phyloP scores from a whole-genome alignment of 208 protist species.

The Leishmania major region DNA sequence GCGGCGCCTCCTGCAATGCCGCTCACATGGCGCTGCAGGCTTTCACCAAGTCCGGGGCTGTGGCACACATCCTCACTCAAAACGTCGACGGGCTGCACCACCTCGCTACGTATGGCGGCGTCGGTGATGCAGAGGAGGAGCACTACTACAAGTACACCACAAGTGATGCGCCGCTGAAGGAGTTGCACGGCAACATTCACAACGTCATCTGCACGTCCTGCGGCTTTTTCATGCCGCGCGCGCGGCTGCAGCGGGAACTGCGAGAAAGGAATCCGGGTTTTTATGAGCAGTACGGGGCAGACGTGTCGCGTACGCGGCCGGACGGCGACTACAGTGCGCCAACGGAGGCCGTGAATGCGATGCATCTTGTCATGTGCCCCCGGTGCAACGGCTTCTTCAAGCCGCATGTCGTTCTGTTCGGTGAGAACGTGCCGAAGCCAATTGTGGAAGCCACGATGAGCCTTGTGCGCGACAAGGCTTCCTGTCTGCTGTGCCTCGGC shows the following conservation, averaged over 20 bases:
- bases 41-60: slow-evolving; percentile 33
- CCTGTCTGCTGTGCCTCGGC: slow-evolving; percentile 68
- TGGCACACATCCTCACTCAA: slow-evolving; percentile 71
- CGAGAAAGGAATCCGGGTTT: slow-evolving; percentile 38
- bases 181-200: slow-evolving; percentile 85
- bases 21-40: slow-evolving; percentile 59
- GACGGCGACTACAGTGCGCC: slow-evolving; percentile 76
- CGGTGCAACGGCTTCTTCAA: slow-evolving; percentile 73
- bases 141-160: slow-evolving; percentile 51
- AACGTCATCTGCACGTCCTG: slow-evolving; percentile 64
- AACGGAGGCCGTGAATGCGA: slow-evolving; percentile 37
- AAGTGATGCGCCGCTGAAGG: slow-evolving; percentile 46
- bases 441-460: slow-evolving; percentile 34
- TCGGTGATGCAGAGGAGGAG: slow-evolving; percentile 30
- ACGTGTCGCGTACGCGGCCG: slow-evolving; percentile 35
- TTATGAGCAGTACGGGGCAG: slow-evolving; percentile 34
- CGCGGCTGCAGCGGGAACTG: slow-evolving; percentile 49
- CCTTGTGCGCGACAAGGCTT: slow-evolving; percentile 30
- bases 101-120: slow-evolving; percentile 59
- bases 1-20: slow-evolving; percentile 58
- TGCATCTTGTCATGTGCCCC: slow-evolving; percentile 59
- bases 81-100: slow-evolving; percentile 89
- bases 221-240: slow-evolving; percentile 46
- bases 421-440: slow-evolving; percentile 61
- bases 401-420: slow-evolving; percentile 87